phyloP scores from a whole-genome alignment of 257 asterid species.

The Sherardia arvensis region DNA sequence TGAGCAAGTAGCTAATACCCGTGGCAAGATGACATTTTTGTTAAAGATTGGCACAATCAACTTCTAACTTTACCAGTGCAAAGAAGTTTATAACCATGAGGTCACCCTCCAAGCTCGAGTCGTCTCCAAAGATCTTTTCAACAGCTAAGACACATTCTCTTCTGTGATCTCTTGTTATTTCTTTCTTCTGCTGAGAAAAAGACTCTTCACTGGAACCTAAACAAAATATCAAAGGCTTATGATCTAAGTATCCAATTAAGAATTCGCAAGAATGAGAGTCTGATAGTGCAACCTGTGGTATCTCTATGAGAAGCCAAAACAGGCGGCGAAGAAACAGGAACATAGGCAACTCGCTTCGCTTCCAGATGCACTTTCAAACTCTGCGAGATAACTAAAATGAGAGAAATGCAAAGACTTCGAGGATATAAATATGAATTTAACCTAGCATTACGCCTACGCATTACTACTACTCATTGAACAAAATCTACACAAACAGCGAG shows the following conservation, averaged over 20 bases:
- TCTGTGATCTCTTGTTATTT: constrained; percentile 62
- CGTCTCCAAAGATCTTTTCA: constrained; percentile 67
- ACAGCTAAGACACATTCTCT: constrained; percentile 48
- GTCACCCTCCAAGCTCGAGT: constrained; percentile 47
- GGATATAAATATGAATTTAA: background rate
- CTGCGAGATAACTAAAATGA: constrained; percentile 31
- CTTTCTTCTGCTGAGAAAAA: constrained; percentile 55
- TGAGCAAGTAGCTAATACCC: background rate
- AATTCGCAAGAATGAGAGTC: background rate
- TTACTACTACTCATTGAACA: background rate
- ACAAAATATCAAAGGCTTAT: background rate
- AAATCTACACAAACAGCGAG: background rate
- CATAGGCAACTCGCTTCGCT: constrained; percentile 42
- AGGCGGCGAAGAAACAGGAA: constrained; percentile 75
- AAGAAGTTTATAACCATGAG: constrained; percentile 74
- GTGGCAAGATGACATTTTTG: background rate
- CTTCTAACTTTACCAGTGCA: constrained; percentile 56
- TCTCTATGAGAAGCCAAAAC: constrained; percentile 43
- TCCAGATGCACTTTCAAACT: constrained; percentile 52
- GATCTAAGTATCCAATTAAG: background rate
- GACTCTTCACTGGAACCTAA: constrained; percentile 36
- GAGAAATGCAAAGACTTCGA: background rate
- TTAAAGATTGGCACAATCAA: background rate
- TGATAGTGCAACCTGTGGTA: constrained; percentile 18
- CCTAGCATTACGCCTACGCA: background rate